Evolutionary conservation across 306 rosid genomes (phyloP), one percentile per base, ranked within the genome.

Genomic region (Vigna reflexopilosa): DNA sequence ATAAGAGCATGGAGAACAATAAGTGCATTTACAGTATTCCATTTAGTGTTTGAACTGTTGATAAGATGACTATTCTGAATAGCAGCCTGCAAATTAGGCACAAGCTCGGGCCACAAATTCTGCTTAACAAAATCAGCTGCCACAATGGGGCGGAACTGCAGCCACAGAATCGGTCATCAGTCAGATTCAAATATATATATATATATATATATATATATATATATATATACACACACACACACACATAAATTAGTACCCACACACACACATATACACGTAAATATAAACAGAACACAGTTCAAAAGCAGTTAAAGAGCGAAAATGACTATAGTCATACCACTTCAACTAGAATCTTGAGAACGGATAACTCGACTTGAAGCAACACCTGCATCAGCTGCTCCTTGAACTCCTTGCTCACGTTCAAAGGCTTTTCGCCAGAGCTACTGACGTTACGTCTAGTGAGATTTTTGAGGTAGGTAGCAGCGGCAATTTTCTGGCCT

Each of bases 341-440:
- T 90, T 91, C 95, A 32, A 88, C 89, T 72, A 93, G 82, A 77
- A 91, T 84, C 86, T 85, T 93, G 13, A 93, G 85, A 66, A 93
- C 80, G 1, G 87, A 61, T 1, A 87, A 87, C 36, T 93, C 89
- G 22, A 77, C 91, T 80, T 78, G 93, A 67, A 93, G 91, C 88
- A 89, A 67, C 73, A 92, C 85, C 75, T 81, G 91, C 85, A 93
- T 9, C 49, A 93, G 89, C 83, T 88, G 87, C 62, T 87, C 92
- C 86, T 91, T 93, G 79, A 93, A 89, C 82, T 91, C 98, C 79
- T 83, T 91, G 73, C 95, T 85, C 24, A 91, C 92, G 42, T 85
- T 84, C 4, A 88, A 88, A 77, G 70, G 77, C 13, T 81, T 42
- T 26, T 11, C 28, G 13, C 87, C 38, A 7, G 70, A 87, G 13